Percentiles rank a stretch among this genome's conserved stretches.
Evolutionary conservation across 306 rosid genomes (phyloP).

Genomic region (Pterocarpus macrocarpus): DNA sequence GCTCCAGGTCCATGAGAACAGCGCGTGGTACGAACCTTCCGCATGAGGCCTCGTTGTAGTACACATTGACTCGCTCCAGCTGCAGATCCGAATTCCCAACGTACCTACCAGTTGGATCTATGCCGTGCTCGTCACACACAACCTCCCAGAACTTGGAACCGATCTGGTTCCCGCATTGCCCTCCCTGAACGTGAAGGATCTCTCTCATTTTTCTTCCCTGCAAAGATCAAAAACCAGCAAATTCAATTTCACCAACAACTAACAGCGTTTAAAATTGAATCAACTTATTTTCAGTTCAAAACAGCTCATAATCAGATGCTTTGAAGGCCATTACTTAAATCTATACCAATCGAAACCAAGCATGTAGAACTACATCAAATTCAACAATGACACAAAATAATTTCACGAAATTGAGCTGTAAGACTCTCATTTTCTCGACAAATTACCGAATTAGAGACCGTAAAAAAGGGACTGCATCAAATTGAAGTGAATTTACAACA

Average conservation of each 20-base stretch:
- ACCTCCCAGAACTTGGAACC: constrained; percentile 76
- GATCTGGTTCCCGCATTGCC: constrained; percentile 74
- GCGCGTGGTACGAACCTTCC: constrained; percentile 75
- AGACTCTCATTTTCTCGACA: not conserved
- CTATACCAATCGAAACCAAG: not conserved
- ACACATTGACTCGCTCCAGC: constrained; percentile 66
- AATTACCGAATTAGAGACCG: not conserved
- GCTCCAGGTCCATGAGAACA: constrained; percentile 70
- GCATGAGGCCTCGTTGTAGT: constrained; percentile 69
- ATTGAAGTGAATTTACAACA: not conserved
- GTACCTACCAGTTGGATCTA: constrained; percentile 71
- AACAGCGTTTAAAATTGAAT: not conserved
- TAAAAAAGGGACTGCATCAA: not conserved
- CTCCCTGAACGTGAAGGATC: constrained; percentile 71
- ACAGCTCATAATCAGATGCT: not conserved
- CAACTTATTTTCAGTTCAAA: not conserved
- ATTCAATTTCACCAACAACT: constrained; percentile 29
- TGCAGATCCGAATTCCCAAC: constrained; percentile 62
- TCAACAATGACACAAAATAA: not conserved
- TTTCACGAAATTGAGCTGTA: not conserved
- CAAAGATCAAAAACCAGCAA: constrained; percentile 3
- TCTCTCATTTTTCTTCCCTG: constrained; percentile 62
- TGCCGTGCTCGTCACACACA: constrained; percentile 72
- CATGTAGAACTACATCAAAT: not conserved
- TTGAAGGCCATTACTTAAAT: not conserved